These are phyloP conservation scores for Termitomyces sp. DNA, from an alignment of 768 basidiomycete species.

Conservation along the genomic window DNA sequence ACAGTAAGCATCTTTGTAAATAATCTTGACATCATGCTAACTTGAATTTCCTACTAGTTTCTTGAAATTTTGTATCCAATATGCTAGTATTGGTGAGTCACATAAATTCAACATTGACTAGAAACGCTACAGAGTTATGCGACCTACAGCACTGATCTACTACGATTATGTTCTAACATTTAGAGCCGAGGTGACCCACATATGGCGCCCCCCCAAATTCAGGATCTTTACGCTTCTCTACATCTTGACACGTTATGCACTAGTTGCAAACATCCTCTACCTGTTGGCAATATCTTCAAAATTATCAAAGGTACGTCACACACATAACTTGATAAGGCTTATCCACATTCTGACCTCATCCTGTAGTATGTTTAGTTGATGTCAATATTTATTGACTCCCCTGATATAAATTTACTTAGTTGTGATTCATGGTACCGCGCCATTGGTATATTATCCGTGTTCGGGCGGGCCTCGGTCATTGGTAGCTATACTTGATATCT, in stretches of 20 bases:
- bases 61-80: constrained; percentile 2
- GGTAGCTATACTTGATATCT: constrained; percentile 3
- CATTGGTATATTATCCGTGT: constrained; percentile 7
- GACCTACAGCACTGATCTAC: not conserved
- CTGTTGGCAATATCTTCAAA: constrained; percentile 16
- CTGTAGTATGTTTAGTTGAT: not conserved
- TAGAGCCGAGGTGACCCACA: constrained; percentile 19
- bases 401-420: not conserved
- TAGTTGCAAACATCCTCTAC: constrained; percentile 23
- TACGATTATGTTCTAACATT: constrained; percentile 26
- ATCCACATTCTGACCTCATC: not conserved
- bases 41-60: not conserved
- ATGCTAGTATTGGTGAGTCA: constrained; percentile 1
- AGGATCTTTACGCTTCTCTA: constrained; percentile 20
- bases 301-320: constrained; percentile 12
- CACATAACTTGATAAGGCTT: not conserved
- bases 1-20: not conserved
- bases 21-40: not conserved
- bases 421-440: constrained; percentile 13
- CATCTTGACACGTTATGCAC: constrained; percentile 23
- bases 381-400: no score
- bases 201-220: constrained; percentile 21
- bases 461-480: constrained; percentile 16
- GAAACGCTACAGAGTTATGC: not conserved
- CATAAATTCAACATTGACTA: not conserved